These are phyloP conservation scores for Silene coronaria DNA, from an alignment of 179 eudicot genomes.

Conservation along the genomic window DNA sequence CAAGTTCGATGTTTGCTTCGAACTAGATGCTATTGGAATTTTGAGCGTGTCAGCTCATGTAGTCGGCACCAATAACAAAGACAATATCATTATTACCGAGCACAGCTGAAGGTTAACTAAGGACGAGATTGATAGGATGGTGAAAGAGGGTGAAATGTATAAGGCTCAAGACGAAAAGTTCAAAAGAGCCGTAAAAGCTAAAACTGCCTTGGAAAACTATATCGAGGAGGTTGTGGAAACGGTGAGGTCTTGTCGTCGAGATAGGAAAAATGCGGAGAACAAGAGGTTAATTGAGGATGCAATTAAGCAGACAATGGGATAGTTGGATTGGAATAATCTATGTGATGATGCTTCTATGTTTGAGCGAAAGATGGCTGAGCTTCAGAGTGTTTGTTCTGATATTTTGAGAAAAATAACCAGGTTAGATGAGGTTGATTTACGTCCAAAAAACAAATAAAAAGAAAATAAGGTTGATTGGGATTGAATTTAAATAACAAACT, in stretches of 20 bases:
- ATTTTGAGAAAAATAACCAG: not conserved
- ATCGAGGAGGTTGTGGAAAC: not conserved
- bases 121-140: conserved; percentile 4
- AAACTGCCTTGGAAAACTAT: not conserved
- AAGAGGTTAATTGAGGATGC: not conserved
- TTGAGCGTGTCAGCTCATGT: not conserved
- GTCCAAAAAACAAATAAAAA: too few relatives aligned
- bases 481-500: too few relatives aligned
- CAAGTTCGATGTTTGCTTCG: not conserved
- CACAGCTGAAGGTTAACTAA: not conserved
- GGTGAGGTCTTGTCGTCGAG: not conserved
- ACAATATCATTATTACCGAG: not conserved
- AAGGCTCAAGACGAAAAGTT: not conserved
- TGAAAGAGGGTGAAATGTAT: not conserved
- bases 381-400: not conserved
- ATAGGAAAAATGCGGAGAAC: too few relatives aligned
- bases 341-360: not conserved
- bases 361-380: not conserved
- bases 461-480: too few relatives aligned
- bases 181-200: not conserved
- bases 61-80: not conserved
- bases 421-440: not conserved
- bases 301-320: not conserved
- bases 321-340: conserved; percentile 7
- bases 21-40: not conserved